Evolutionary conservation across 345 rosid genomes (phyloP).

Genomic region (Sonneratia caseolaris): DNA sequence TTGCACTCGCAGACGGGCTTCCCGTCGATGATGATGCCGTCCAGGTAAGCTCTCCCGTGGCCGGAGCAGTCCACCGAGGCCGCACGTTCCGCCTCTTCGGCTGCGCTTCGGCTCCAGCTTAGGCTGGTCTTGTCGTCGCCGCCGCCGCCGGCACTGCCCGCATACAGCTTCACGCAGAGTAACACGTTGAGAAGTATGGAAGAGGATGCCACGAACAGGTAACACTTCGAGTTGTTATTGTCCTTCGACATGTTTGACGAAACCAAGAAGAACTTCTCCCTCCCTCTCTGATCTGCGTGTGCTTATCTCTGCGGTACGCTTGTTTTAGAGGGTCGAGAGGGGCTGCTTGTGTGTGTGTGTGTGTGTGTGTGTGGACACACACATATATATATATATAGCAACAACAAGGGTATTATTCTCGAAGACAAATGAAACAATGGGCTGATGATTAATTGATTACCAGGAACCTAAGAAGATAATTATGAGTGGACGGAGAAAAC

Average conservation of each 20-base stretch:
- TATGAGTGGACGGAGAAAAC: too few species aligned
- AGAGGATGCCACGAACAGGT: background rate
- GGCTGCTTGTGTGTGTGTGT: background rate
- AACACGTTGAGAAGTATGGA: slow-evolving; percentile 9
- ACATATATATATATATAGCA: too few species aligned
- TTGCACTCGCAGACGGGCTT: slow-evolving; percentile 47
- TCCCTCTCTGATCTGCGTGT: background rate
- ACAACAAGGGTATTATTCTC: too few species aligned
- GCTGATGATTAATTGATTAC: too few species aligned
- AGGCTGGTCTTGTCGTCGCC: slow-evolving; percentile 8
- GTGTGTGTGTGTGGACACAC: too few species aligned
- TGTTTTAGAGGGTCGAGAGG: background rate
- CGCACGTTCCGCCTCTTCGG: slow-evolving; percentile 49
- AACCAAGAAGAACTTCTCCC: background rate
- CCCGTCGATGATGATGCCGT: slow-evolving; percentile 31
- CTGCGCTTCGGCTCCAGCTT: slow-evolving; percentile 53
- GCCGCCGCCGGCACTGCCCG: background rate
- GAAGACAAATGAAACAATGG: too few species aligned
- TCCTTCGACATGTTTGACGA: background rate
- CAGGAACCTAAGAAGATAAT: too few species aligned
- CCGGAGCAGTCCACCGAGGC: slow-evolving; percentile 57
- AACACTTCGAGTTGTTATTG: background rate
- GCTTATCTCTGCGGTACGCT: background rate
- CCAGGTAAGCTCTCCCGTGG: slow-evolving; percentile 65
- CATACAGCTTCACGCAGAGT: slow-evolving; percentile 12